Evolutionary conservation across 371 early-diverging fungal species (phyloP).

Genomic region (Mortierella sp.): DNA sequence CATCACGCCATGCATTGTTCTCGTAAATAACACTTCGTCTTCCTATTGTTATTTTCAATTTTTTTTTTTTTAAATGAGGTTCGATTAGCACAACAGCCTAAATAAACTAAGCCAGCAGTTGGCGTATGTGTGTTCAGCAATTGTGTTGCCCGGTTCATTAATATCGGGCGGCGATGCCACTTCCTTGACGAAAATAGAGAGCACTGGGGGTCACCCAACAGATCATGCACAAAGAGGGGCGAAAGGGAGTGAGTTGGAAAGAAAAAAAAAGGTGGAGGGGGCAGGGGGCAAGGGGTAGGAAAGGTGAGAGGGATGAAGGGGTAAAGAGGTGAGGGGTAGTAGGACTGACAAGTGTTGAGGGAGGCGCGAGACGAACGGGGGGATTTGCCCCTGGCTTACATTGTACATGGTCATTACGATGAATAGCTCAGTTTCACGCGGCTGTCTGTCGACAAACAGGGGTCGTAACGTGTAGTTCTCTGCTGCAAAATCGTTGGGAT

Average conservation of each 20-base stretch:
- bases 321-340: not conserved
- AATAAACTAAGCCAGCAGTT: too few relatives aligned
- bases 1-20: slow-evolving; percentile 69
- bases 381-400: slow-evolving; percentile 43
- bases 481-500: slow-evolving; percentile 64
- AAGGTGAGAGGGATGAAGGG: not conserved
- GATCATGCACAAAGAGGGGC: too few relatives aligned
- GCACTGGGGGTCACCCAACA: too few relatives aligned
- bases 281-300: not conserved
- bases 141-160: too few relatives aligned
- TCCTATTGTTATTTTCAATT: slow-evolving; percentile 46
- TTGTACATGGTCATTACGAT: slow-evolving; percentile 80
- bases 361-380: not conserved
- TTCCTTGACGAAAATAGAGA: too few relatives aligned
- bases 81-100: too few relatives aligned
- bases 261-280: not conserved
- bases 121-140: too few relatives aligned
- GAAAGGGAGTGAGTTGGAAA: too few relatives aligned
- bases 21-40: slow-evolving; percentile 69
- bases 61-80: too few relatives aligned
- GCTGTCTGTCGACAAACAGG: slow-evolving; percentile 24
- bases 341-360: not conserved
- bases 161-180: too few relatives aligned
- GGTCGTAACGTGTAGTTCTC: slow-evolving; percentile 66
- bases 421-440: slow-evolving; percentile 69